phyloP scores from a whole-genome alignment of 495 filamentous ascomycete species.

The Penicillium robsamsonii region DNA sequence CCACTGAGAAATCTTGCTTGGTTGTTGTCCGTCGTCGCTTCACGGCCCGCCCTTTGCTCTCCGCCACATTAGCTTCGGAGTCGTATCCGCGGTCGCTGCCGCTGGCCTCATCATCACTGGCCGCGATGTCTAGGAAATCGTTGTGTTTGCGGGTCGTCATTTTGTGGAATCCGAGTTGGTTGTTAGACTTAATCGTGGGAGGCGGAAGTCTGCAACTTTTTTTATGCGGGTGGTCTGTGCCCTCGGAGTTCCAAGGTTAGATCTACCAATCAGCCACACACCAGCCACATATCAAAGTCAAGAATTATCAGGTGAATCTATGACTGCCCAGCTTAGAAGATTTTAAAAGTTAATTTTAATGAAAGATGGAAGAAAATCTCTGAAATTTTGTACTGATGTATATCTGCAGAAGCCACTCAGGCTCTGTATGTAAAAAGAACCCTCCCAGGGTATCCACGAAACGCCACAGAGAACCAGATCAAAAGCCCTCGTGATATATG shows the following conservation, averaged over 20 bases:
- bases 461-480: slow-evolving; percentile 18
- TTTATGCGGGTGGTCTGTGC: slow-evolving; percentile 31
- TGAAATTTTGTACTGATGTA: slow-evolving; percentile 17
- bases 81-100: slow-evolving; percentile 56
- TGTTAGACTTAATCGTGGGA: not conserved
- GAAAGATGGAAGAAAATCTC: not conserved
- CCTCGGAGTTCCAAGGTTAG: not conserved
- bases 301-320: not conserved
- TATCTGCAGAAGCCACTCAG: slow-evolving; percentile 12
- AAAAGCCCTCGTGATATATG: slow-evolving; percentile 12
- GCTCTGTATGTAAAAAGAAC: slow-evolving; percentile 18
- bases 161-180: slow-evolving; percentile 6
- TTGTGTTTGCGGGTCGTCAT: slow-evolving; percentile 73
- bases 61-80: slow-evolving; percentile 64
- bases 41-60: slow-evolving; percentile 58
- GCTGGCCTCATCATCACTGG: slow-evolving; percentile 62
- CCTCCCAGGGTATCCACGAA: slow-evolving; percentile 16
- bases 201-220: slow-evolving; percentile 24
- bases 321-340: not conserved
- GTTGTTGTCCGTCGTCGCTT: slow-evolving; percentile 61
- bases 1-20: slow-evolving; percentile 39
- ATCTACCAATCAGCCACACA: not conserved
- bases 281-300: not conserved
- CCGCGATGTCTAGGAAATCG: slow-evolving; percentile 67
- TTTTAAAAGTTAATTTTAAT: not conserved